Evolutionary conservation across 345 rosid genomes (phyloP), one percentile per base, ranked within the genome.

Genomic region (Ailanthus altissimus): DNA sequence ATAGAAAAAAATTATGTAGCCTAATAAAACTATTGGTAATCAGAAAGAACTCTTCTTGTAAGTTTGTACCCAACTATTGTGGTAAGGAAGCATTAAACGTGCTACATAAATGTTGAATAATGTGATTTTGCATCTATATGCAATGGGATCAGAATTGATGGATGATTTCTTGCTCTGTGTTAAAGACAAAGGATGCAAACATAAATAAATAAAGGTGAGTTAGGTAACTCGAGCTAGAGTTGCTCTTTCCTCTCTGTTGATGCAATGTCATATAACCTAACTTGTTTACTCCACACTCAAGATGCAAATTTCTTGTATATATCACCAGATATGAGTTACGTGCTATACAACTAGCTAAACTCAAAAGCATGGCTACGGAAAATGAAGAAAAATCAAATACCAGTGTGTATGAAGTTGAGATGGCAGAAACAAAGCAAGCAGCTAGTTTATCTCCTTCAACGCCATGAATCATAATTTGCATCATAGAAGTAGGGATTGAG

Each of bases 321-420:
- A 9, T 57, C 67, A 18, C 26, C 84, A 91, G 93, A 54, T 84
- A 88, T 28, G 93, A 91, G 86, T 78, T 85, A 82, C 86, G 45
- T 73, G 89, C 89, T 28, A 67, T 81, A 73, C 86, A 77, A 75
- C 72, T 72, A 11, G 81, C 81, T 25, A 91, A 79, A 81, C 74
- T 85, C n/a, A 85, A 83, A 74, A 77, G 25, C 70, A 77, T 84
- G 85, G 81, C 77, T 10, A 42, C 57, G 49, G 87, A 71, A 77
- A 63, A 74, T 73, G 86, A 66, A 77, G 75, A 83, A 61, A 26
- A 79, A 67, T 49, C 85, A 65, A 74, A 79, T 58, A 16, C 56
- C 40, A 21, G 75, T 62, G 71, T 78, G 42, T 79, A 71, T 67
- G 93, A 91, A 87, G 86, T 89, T 64, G 91, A 91, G 84, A 85